Base-by-base conservation (phyloP, 2,329 filamentous ascomycete genomes). In the Penicillium glabrum region DNA sequence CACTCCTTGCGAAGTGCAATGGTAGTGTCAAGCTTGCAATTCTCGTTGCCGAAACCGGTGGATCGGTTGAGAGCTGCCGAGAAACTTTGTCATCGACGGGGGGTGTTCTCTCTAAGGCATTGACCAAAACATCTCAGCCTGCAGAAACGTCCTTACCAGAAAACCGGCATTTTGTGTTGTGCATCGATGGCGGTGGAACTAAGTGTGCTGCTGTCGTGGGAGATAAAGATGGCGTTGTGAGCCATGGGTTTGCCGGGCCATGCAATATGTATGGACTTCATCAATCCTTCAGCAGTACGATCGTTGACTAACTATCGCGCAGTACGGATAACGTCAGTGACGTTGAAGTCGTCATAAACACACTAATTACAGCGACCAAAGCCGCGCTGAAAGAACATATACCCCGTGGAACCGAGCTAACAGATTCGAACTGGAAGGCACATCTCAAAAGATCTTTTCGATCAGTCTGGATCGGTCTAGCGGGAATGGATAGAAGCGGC, bases 131-230 rank as follows among this genome's bases (percentile, higher is more conserved):
- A 10, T 50, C 19, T 24, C 53, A 45, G 27, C 67, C 50, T 3
- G 31, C 21, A 4, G 6, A 47, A 24, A 21, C 43, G 6, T 16
- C 16, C 3, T 24, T 46, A 4, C 13, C n/a, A 3, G 24, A 24
- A 11, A 23, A 31, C 0, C 9, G 45, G 14, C 33, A 24, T 2
- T 61, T 65, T 29, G 67, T 72, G 3, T 63, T 79, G 2, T 78
- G 76, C 37, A 68, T 79, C 19, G 77, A 79, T 62, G 76, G 75
- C 0, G 77, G 77, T 16, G 77, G 76, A 1, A 76, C 69, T 3
- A 78, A 77, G 57, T 78, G 76, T 56, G 75, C 73, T 21, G 77
- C 76, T n/a, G 69, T 68, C 2, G 56, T 76, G 11, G 56, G 72
- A 5, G 65, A 68, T 16, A 52, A 54, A 1, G 51, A 64, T 19